phyloP scores from a whole-genome alignment of 2,329 filamentous ascomycete species.

The Arthroderma sp. region DNA sequence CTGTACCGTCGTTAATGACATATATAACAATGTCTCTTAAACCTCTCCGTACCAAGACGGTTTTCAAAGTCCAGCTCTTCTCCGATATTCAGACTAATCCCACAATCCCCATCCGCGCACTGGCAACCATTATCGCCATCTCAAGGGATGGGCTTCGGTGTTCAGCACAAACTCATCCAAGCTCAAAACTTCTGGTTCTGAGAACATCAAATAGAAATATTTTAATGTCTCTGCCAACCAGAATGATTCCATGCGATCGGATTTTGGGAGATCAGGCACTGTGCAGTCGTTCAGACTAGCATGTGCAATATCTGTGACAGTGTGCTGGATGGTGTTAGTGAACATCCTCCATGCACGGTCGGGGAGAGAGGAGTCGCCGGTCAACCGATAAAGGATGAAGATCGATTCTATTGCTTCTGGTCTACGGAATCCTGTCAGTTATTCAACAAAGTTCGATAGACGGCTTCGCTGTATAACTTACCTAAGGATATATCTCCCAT shows the following conservation, averaged over 20 bases:
- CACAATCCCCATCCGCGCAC: too few species aligned
- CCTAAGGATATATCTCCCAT: constrained; percentile 10
- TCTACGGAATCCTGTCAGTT: constrained; percentile 18
- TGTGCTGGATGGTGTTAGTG: constrained; percentile 52
- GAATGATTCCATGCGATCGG: constrained; percentile 70
- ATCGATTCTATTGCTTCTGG: constrained; percentile 81
- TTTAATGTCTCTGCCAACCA: constrained; percentile 87
- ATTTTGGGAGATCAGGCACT: constrained; percentile 1
- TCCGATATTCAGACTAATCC: too few species aligned
- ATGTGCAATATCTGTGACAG: constrained; percentile 53
- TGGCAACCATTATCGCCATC: constrained; percentile 12
- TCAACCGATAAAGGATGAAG: constrained; percentile 84
- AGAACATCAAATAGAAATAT: constrained; percentile 78
- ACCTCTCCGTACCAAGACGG: too few species aligned
- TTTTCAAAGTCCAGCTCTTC: too few species aligned
- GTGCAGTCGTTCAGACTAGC: constrained; percentile 32
- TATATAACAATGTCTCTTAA: too few species aligned
- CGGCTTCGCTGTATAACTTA: constrained; percentile 1
- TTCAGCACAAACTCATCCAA: constrained; percentile 56
- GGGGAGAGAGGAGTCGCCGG: constrained; percentile 59
- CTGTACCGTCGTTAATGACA: too few species aligned
- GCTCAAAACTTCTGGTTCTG: constrained; percentile 48
- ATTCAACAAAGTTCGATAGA: not conserved
- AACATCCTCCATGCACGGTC: constrained; percentile 85
- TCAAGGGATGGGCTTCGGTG: constrained; percentile 42